A percentile compares a stretch with the other conserved stretches of the same genome.
These are phyloP conservation scores for Gardenia jasminoides DNA, from an alignment of 257 asterid genomes.

Conservation along the genomic window DNA sequence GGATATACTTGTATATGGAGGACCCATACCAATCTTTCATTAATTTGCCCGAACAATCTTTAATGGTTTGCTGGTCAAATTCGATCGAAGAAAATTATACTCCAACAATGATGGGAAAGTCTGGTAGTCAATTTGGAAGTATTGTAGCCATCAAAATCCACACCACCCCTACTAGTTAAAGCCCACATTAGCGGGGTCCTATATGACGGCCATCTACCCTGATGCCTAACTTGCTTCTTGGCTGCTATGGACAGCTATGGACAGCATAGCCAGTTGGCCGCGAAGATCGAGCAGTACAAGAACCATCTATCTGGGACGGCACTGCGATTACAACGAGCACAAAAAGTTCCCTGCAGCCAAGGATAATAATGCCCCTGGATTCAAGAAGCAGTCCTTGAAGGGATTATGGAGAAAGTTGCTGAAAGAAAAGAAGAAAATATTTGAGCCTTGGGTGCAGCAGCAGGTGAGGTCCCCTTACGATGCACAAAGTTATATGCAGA, in stretches of 20 bases:
- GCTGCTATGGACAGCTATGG: conserved; percentile 6
- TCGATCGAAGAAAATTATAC: background rate
- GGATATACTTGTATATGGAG: background rate
- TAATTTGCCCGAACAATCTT: background rate
- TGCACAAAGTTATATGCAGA: conserved; percentile 11
- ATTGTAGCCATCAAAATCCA: background rate
- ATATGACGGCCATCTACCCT: background rate
- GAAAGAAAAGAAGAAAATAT: conserved; percentile 15
- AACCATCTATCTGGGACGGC: conserved; percentile 9
- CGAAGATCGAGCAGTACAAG: conserved; percentile 9
- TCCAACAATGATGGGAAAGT: background rate
- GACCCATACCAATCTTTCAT: background rate
- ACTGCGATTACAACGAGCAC: background rate
- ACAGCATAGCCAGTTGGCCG: conserved; percentile 9
- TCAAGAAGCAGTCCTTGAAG: conserved; percentile 11
- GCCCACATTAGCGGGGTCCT: background rate
- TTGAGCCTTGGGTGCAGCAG: conserved; percentile 1
- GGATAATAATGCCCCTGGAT: background rate
- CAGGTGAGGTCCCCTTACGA: conserved; percentile 23
- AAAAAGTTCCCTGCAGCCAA: background rate
- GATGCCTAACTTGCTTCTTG: background rate
- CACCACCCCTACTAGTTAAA: background rate
- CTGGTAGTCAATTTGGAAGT: background rate
- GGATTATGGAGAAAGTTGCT: conserved; percentile 23
- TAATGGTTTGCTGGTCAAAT: background rate